A percentile compares a stretch with the other conserved stretches of the same genome.
Conservation (phyloP, 768 basidiomycete genomes). For the Neoboletus brunneissimus region DNA sequence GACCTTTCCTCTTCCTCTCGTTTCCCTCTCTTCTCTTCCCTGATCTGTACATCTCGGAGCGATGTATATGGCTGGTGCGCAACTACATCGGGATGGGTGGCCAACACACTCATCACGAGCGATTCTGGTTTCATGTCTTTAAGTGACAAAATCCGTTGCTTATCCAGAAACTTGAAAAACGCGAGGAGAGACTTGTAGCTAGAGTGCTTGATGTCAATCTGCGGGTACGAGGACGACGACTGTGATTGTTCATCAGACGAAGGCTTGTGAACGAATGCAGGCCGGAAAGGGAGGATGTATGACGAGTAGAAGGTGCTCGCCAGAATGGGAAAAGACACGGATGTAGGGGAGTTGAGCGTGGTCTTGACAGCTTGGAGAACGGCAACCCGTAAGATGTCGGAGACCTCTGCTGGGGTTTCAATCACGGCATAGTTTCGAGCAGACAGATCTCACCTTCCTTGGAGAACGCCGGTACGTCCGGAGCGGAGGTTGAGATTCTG, state of each 20-base stretch:
- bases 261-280: constrained; percentile 45
- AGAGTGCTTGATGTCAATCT: constrained; percentile 74
- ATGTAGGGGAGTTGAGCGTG: constrained; percentile 43
- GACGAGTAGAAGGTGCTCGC: constrained; percentile 74
- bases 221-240: constrained; percentile 36
- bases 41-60: constrained; percentile 62
- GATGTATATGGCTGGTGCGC: constrained; percentile 55
- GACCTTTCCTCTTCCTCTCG: constrained; percentile 49
- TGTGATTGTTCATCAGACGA: constrained; percentile 6
- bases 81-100: constrained; percentile 53
- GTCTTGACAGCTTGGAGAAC: constrained; percentile 66
- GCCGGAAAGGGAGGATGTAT: constrained; percentile 77
- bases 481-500: constrained; percentile 4
- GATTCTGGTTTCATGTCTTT: constrained; percentile 62
- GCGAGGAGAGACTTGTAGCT: constrained; percentile 76
- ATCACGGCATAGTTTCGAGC: background rate
- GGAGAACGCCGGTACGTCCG: constrained; percentile 15
- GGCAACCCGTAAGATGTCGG: constrained; percentile 51
- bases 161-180: constrained; percentile 77
- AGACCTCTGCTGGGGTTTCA: constrained; percentile 21
- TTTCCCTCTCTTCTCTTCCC: constrained; percentile 57
- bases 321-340: constrained; percentile 67
- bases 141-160: constrained; percentile 65
- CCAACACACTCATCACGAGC: constrained; percentile 52
- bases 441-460: constrained; percentile 28